Percentiles rank a stretch among this genome's conserved stretches.
phyloP scores from a whole-genome alignment of 768 basidiomycete genomes.

The Rhodotorula taiwanensis region DNA sequence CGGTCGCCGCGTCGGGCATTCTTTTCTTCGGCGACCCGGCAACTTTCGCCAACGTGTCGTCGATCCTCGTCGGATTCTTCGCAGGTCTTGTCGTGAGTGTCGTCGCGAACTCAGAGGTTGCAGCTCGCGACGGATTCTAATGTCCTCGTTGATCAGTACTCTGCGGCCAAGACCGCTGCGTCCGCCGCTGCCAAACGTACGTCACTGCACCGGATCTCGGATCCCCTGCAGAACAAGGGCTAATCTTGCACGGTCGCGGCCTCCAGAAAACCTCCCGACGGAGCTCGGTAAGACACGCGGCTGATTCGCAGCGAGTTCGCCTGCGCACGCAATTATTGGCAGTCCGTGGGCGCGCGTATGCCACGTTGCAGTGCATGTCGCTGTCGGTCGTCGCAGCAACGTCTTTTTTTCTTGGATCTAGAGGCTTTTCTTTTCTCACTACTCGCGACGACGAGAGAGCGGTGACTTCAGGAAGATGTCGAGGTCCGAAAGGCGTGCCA shows the following conservation, averaged over 20 bases:
- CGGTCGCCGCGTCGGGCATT: conserved; percentile 98
- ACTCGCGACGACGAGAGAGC: neutral
- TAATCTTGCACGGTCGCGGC: neutral
- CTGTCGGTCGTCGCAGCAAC: no score
- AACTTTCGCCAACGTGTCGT: conserved; percentile 79
- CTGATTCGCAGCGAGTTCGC: no score
- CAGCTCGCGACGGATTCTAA: neutral
- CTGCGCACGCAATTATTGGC: no score
- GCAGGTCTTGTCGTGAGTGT: conserved; percentile 27
- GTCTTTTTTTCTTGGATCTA: no score
- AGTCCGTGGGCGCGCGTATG: no score
- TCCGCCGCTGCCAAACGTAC: conserved; percentile 11
- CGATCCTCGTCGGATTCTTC: conserved; percentile 72
- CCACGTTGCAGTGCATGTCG: no score
- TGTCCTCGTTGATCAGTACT: conserved; percentile 6
- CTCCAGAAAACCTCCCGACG: neutral
- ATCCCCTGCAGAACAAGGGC: neutral
- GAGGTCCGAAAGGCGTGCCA: no score
- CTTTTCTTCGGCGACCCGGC: conserved; percentile 89
- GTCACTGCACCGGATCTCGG: neutral
- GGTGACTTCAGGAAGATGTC: no score
- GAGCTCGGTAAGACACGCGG: conserved; percentile 8
- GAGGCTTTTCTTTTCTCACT: neutral
- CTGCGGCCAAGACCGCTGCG: conserved; percentile 21
- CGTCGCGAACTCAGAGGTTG: neutral